Evolutionary conservation across 148 eudicot species (phyloP).

Genomic region (Rhododendron griersonianum): DNA sequence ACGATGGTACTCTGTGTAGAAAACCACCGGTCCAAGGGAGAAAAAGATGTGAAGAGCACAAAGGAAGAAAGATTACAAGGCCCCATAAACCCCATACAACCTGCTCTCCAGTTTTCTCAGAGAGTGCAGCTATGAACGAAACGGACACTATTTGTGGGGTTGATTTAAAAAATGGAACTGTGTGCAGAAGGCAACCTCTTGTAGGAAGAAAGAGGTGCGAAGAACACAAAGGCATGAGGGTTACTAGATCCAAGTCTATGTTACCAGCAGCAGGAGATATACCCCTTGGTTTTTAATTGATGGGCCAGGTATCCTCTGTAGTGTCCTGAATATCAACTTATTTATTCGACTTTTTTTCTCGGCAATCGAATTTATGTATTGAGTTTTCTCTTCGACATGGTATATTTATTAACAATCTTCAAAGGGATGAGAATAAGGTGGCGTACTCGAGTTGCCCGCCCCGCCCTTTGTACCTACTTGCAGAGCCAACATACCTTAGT

Average conservation of each 20-base stretch:
- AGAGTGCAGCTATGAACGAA: not conserved
- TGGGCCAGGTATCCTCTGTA: not conserved
- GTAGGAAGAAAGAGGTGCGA: constrained; percentile 26
- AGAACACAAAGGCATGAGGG: constrained; percentile 27
- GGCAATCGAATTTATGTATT: no score
- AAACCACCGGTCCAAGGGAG: constrained; percentile 39
- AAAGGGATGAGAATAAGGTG: no score
- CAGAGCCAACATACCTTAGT: no score
- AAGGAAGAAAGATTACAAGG: constrained; percentile 42
- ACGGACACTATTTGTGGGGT: constrained; percentile 33
- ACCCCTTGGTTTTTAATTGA: not conserved
- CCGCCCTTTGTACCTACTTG: not conserved
- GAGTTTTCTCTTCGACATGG: not conserved
- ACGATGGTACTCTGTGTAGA: constrained; percentile 45
- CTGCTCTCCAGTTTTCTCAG: not conserved
- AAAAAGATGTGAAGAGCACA: constrained; percentile 70
- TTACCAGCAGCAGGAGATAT: not conserved
- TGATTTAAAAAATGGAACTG: constrained; percentile 28
- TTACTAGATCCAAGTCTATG: constrained; percentile 3
- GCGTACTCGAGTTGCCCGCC: not conserved
- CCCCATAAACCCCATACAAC: not conserved
- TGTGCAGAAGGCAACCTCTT: constrained; percentile 20
- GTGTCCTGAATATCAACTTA: not conserved
- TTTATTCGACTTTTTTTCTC: not conserved
- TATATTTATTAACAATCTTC: no score